These are phyloP conservation scores for Ophiostoma triangulosporum DNA, from an alignment of 2,329 filamentous ascomycete genomes.

Conservation along the genomic window DNA sequence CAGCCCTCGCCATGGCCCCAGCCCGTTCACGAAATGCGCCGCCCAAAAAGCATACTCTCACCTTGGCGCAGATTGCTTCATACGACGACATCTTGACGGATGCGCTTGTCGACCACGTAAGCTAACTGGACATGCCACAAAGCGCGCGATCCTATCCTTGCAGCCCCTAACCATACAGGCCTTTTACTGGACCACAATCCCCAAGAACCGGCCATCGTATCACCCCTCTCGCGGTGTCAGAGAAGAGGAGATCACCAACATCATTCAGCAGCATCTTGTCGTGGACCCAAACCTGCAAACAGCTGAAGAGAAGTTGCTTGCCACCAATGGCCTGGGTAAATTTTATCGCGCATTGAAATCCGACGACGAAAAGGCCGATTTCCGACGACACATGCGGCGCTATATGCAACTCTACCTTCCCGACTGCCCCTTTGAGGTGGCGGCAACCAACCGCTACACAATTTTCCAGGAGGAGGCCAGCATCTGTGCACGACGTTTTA, in stretches of 20 bases:
- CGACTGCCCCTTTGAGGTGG: constrained; percentile 88
- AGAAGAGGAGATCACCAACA: constrained; percentile 46
- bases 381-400: constrained; percentile 69
- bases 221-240: constrained; percentile 68
- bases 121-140: constrained; percentile 22
- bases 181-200: constrained; percentile 92
- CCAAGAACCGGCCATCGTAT: constrained; percentile 84
- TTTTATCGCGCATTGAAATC: constrained; percentile 57
- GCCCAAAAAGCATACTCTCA: constrained; percentile 58
- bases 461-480: constrained; percentile 82
- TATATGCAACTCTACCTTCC: constrained; percentile 89
- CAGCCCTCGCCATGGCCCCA: constrained; percentile 10
- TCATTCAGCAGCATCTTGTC: constrained; percentile 54
- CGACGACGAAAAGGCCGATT: constrained; percentile 73
- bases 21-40: constrained; percentile 10
- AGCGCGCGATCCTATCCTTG: too few species aligned
- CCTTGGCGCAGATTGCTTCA: constrained; percentile 71
- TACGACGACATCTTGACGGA: constrained; percentile 97
- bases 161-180: constrained; percentile 39
- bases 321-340: constrained; percentile 58
- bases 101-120: constrained; percentile 85
- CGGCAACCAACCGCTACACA: constrained; percentile 85
- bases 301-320: constrained; percentile 60
- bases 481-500: constrained; percentile 65
- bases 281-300: constrained; percentile 56